Evolutionary conservation across 2,329 filamentous ascomycete genomes (phyloP).

Genomic region (Cercospora sp.): DNA sequence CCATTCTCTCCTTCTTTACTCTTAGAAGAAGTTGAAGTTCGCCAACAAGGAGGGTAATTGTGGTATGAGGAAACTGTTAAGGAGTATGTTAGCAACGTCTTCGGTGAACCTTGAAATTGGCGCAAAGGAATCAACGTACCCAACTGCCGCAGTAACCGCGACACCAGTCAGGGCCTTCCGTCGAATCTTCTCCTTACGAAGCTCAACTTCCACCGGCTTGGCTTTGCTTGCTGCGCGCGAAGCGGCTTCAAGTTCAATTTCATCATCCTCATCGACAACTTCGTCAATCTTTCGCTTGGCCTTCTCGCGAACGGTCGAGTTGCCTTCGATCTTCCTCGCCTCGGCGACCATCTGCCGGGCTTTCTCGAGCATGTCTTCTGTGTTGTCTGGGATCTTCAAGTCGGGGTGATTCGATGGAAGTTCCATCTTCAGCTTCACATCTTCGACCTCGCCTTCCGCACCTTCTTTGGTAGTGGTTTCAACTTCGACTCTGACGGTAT

Average conservation of each 20-base stretch:
- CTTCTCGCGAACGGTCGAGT: slow-evolving; percentile 40
- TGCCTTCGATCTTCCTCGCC: slow-evolving; percentile 57
- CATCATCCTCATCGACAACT: slow-evolving; percentile 55
- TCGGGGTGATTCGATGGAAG: slow-evolving; percentile 67
- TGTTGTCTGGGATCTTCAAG: slow-evolving; percentile 71
- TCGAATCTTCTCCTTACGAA: slow-evolving; percentile 83
- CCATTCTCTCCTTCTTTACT: neutral
- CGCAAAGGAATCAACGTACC: slow-evolving; percentile 62
- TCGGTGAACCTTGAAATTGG: neutral
- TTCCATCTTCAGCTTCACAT: slow-evolving; percentile 73
- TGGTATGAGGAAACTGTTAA: slow-evolving; percentile 33
- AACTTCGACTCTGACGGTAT: slow-evolving; percentile 67
- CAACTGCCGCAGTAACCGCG: slow-evolving; percentile 81
- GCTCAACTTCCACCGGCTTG: slow-evolving; percentile 72
- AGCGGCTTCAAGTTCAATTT: slow-evolving; percentile 49
- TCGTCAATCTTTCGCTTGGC: slow-evolving; percentile 75
- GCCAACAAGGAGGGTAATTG: slow-evolving; percentile 27
- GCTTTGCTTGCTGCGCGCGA: slow-evolving; percentile 62
- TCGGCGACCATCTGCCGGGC: slow-evolving; percentile 86
- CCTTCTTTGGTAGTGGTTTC: slow-evolving; percentile 61
- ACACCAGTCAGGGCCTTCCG: slow-evolving; percentile 83
- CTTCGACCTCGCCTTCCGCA: slow-evolving; percentile 59
- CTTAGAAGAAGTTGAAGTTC: neutral
- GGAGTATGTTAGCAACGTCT: slow-evolving; percentile 11
- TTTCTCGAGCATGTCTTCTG: slow-evolving; percentile 74